Evolutionary conservation across 2,329 filamentous ascomycete species (phyloP).

Genomic region (Pseudocercospora crystallina): DNA sequence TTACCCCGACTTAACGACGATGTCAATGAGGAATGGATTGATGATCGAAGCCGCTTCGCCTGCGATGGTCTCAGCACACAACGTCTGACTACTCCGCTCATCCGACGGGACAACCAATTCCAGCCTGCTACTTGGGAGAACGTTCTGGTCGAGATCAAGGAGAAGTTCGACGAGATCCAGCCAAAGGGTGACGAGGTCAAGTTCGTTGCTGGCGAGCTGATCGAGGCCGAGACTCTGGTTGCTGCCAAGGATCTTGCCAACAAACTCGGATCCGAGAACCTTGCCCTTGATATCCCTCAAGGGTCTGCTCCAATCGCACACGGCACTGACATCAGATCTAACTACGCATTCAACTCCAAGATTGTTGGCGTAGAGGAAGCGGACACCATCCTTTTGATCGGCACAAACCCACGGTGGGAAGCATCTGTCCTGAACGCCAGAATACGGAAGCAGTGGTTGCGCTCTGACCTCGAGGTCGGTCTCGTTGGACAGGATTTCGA

Average conservation of each 20-base stretch:
- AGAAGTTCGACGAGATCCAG: constrained; percentile 74
- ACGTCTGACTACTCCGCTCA: constrained; percentile 85
- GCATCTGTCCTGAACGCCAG: constrained; percentile 93
- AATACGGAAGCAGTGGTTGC: constrained; percentile 96
- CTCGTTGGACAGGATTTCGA: constrained; percentile 88
- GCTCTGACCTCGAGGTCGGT: constrained; percentile 89
- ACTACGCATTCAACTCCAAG: constrained; percentile 94
- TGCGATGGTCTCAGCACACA: constrained; percentile 97
- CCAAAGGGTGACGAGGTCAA: constrained; percentile 95
- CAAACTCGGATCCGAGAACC: constrained; percentile 92
- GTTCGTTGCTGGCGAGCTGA: constrained; percentile 84
- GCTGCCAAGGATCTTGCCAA: constrained; percentile 97
- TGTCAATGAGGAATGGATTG: constrained; percentile 99
- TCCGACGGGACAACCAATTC: constrained; percentile 87
- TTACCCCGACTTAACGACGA: constrained; percentile 93
- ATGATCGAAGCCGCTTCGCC: constrained; percentile 95
- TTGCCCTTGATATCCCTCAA: constrained; percentile 84
- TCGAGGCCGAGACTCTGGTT: constrained; percentile 89
- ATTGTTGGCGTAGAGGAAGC: constrained; percentile 93
- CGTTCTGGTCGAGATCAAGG: constrained; percentile 80
- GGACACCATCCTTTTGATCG: constrained; percentile 86
- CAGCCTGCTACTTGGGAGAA: constrained; percentile 94
- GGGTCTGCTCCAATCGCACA: constrained; percentile 84
- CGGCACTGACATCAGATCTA: constrained; percentile 88
- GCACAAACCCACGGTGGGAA: constrained; percentile 93